Conservation (phyloP, 306 rosid species). For the Ziziphus jujuba region DNA sequence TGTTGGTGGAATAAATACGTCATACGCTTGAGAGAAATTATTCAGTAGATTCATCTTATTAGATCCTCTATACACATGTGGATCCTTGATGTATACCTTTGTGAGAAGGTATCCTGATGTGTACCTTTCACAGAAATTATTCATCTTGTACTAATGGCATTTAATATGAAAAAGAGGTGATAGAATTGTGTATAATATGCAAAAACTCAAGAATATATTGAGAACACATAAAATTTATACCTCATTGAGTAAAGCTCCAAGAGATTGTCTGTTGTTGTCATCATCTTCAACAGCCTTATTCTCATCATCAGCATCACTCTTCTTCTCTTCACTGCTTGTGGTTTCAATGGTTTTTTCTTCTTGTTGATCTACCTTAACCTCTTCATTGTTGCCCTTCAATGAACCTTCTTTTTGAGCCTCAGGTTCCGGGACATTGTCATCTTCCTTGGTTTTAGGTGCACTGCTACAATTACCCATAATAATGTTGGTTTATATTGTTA, state of each 20-base stretch:
- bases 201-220: too few species aligned
- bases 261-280: conserved; percentile 11
- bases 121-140: too few species aligned
- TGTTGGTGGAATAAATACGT: too few species aligned
- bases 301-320: not conserved
- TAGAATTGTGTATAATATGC: not conserved
- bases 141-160: too few species aligned
- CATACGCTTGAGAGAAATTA: too few species aligned
- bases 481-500: not conserved
- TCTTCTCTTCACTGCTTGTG: too few species aligned
- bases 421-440: conserved; percentile 5
- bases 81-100: too few species aligned
- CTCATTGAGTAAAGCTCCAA: conserved; percentile 30
- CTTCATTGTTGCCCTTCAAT: not conserved
- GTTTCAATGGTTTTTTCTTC: not conserved
- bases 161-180: not conserved
- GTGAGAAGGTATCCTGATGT: too few species aligned
- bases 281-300: conserved; percentile 7
- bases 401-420: conserved; percentile 10
- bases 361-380: not conserved
- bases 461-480: conserved; percentile 35
- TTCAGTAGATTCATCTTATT: too few species aligned
- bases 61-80: too few species aligned
- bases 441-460: conserved; percentile 31
- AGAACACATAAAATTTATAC: too few species aligned